Conservation (phyloP, 495 filamentous ascomycete species). For the Aspergillus mulundensis region DNA sequence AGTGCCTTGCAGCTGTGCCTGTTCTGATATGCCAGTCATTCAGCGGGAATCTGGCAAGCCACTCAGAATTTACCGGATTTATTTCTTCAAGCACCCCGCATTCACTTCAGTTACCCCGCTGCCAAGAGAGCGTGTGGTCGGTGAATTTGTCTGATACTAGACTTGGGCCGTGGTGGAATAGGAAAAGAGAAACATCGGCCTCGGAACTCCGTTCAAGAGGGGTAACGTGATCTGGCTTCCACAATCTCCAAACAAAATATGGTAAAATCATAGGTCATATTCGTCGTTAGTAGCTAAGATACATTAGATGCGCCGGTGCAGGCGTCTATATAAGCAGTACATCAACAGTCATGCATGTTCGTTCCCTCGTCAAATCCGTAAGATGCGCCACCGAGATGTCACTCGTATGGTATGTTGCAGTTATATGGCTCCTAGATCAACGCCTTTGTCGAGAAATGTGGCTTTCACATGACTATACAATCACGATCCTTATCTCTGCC, state of each 20-base stretch:
- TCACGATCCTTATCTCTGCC: constrained; percentile 33
- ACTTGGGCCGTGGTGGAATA: constrained; percentile 10
- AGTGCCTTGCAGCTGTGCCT: neutral
- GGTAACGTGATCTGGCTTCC: neutral
- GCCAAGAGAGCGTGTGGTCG: neutral
- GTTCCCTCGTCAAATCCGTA: constrained; percentile 10
- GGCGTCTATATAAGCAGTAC: constrained; percentile 16
- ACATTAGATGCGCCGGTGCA: constrained; percentile 9
- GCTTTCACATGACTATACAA: constrained; percentile 43
- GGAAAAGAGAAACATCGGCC: neutral
- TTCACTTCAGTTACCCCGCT: neutral
- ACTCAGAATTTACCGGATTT: neutral
- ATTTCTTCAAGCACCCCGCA: neutral
- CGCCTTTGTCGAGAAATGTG: neutral
- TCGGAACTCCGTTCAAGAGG: neutral
- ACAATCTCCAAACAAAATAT: neutral
- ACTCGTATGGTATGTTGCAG: neutral
- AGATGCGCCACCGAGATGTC: neutral
- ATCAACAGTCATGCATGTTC: constrained; percentile 13
- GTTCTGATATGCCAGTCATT: neutral
- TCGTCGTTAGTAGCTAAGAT: constrained; percentile 6
- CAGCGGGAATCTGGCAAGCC: neutral
- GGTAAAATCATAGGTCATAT: neutral
- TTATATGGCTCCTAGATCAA: neutral
- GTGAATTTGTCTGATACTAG: neutral